Evolutionary conservation across 805 yeast species (phyloP).

Genomic region (Peterozyma toletana): DNA sequence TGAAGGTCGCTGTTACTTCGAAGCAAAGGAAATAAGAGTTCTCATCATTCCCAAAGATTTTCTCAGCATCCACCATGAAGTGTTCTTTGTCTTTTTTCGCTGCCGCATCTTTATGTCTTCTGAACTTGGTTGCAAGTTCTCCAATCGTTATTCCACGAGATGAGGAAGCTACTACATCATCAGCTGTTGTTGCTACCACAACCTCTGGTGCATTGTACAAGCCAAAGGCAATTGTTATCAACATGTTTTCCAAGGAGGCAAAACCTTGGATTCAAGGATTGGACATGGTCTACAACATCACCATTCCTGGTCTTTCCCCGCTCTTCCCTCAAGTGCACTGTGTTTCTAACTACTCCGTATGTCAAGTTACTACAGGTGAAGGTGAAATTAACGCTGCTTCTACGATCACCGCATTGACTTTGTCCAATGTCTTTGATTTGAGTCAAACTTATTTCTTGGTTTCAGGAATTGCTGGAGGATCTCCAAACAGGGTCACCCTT

Average conservation of each 20-base stretch:
- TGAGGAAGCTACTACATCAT: conserved; percentile 6
- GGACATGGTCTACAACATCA: conserved; percentile 43
- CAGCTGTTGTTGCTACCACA: conserved; percentile 4
- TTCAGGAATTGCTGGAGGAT: conserved; percentile 64
- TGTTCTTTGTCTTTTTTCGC: no score
- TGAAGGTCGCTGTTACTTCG: no score
- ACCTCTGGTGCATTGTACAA: conserved; percentile 28
- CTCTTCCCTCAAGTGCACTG: conserved; percentile 51
- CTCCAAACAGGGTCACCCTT: conserved; percentile 46
- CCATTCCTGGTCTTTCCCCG: conserved; percentile 63
- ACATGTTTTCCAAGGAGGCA: conserved; percentile 48
- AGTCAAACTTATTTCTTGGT: conserved; percentile 52
- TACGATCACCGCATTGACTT: conserved; percentile 44
- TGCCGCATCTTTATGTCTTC: no score
- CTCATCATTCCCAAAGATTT: no score
- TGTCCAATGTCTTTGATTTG: conserved; percentile 49
- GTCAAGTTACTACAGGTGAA: conserved; percentile 64
- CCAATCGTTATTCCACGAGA: no score
- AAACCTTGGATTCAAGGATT: conserved; percentile 43
- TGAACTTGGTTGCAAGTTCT: no score
- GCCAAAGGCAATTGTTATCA: conserved; percentile 50
- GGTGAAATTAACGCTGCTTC: conserved; percentile 64
- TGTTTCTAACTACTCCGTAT: conserved; percentile 41
- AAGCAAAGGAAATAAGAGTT: no score
- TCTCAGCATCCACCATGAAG: no score